phyloP scores from a whole-genome alignment of 805 yeast genomes.

The Candida nitratophila region DNA sequence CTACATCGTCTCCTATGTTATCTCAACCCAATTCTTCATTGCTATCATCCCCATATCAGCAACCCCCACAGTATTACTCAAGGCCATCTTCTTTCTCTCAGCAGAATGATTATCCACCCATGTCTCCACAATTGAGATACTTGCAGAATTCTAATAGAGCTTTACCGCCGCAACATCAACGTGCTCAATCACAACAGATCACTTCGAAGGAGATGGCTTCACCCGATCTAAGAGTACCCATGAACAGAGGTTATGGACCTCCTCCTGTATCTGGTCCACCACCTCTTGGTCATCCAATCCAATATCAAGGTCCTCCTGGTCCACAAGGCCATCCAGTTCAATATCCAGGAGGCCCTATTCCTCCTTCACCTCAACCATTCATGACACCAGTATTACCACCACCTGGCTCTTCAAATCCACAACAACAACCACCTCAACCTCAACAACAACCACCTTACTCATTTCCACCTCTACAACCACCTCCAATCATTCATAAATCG shows the following conservation, averaged over 20 bases:
- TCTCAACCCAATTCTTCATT: conserved; percentile 7
- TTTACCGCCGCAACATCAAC: not conserved
- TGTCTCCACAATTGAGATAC: not conserved
- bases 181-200: not conserved
- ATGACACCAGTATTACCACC: conserved; percentile 6
- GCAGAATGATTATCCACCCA: not conserved
- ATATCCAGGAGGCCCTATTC: not conserved
- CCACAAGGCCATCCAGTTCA: conserved; percentile 1
- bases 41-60: conserved; percentile 9
- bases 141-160: not conserved
- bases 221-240: no score
- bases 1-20: not conserved
- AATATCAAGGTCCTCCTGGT: conserved; percentile 2
- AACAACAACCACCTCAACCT: conserved; percentile 1
- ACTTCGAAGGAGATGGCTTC: not conserved
- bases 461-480: conserved; percentile 2
- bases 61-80: conserved; percentile 4
- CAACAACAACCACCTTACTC: conserved; percentile 1
- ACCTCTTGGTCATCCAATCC: not conserved
- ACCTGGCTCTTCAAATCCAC: conserved; percentile 1
- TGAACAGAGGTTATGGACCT: no score
- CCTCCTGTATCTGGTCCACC: no score
- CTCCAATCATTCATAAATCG: conserved; percentile 8
- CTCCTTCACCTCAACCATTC: not conserved
- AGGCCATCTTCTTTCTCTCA: not conserved